These are phyloP conservation scores for Ceratocystis destructans DNA, from an alignment of 2,329 filamentous ascomycete genomes.

Conservation along the genomic window DNA sequence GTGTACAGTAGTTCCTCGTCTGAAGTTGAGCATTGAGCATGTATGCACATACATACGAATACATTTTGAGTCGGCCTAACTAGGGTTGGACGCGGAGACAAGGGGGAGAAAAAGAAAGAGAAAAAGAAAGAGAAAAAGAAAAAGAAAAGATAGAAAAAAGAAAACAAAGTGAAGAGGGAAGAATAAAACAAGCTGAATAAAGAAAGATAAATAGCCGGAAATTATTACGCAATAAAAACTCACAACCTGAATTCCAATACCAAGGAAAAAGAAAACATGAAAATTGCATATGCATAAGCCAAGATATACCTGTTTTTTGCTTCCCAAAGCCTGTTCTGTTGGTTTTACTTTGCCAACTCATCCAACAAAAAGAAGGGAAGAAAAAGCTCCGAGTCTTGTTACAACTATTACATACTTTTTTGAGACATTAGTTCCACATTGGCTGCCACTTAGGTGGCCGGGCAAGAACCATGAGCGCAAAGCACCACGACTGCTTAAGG, in stretches of 20 bases:
- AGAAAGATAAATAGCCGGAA: not conserved
- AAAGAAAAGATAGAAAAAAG: not conserved
- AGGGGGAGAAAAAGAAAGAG: not conserved
- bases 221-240: not conserved
- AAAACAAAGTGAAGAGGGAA: not conserved
- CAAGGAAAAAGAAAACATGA: not conserved
- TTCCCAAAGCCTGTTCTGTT: not conserved
- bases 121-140: not conserved
- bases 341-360: not conserved
- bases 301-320: not conserved
- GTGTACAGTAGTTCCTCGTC: not conserved
- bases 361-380: not conserved
- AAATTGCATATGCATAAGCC: not conserved
- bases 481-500: not conserved
- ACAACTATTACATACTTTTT: not conserved
- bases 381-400: constrained; percentile 1
- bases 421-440: not conserved
- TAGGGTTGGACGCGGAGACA: not conserved
- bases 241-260: not conserved
- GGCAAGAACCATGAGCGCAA: not conserved
- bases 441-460: not conserved
- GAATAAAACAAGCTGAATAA: not conserved
- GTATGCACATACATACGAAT: not conserved
- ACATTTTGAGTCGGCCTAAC: not conserved
- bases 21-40: not conserved